Conservation (phyloP, 306 rosid genomes). For the Dryas drummondii region DNA sequence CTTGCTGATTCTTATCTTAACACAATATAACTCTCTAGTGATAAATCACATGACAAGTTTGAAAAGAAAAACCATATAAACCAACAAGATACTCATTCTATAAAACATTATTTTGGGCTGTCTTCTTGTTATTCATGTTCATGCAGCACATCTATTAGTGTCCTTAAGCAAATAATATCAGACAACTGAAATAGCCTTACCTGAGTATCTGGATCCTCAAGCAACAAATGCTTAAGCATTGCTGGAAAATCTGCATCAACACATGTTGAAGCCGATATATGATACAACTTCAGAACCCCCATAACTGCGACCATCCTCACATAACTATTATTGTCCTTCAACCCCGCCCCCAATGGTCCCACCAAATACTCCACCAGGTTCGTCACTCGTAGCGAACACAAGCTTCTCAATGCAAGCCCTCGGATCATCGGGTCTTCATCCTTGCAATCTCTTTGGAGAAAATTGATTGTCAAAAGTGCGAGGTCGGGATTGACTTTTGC, state of each 20-base stretch:
- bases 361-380: slow-evolving; percentile 97
- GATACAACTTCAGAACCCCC: slow-evolving; percentile 92
- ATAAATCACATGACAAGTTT: not conserved
- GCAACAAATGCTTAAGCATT: slow-evolving; percentile 81
- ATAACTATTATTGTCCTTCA: slow-evolving; percentile 83
- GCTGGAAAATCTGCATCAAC: slow-evolving; percentile 86
- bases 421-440: slow-evolving; percentile 96
- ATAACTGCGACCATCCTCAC: slow-evolving; percentile 89
- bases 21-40: not conserved
- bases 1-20: not conserved
- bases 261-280: slow-evolving; percentile 89
- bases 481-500: slow-evolving; percentile 97
- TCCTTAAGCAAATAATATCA: not conserved
- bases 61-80: not conserved
- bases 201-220: slow-evolving; percentile 88
- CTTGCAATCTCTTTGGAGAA: slow-evolving; percentile 99
- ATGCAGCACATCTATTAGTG: not conserved
- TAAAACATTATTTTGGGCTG: not conserved
- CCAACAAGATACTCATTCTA: not conserved
- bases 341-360: slow-evolving; percentile 90
- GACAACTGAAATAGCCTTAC: slow-evolving; percentile 30
- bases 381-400: slow-evolving; percentile 83
- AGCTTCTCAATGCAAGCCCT: slow-evolving; percentile 92
- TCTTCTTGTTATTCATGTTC: no score
- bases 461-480: slow-evolving; percentile 91